A percentile compares a stretch with the other conserved stretches of the same genome.
Conservation (phyloP, 345 rosid genomes). For the Eutrema japonicum region DNA sequence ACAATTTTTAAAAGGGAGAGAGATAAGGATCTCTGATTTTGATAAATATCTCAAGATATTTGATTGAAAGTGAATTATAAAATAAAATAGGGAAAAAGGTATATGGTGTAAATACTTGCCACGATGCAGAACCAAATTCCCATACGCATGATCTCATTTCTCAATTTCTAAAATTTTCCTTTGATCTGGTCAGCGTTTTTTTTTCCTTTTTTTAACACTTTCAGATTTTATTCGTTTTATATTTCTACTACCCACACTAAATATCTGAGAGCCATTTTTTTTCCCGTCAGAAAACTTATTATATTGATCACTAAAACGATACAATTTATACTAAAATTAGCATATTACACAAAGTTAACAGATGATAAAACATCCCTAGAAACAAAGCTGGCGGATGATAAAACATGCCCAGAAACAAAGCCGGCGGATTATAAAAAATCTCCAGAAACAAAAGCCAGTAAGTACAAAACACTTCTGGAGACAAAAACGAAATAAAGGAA, state of each 20-base stretch:
- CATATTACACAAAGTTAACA: no score
- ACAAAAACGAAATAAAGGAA: no score
- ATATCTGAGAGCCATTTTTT: neutral
- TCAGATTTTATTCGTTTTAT: conserved; percentile 12
- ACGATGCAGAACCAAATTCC: conserved; percentile 39
- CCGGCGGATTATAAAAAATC: no score
- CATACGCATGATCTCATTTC: conserved; percentile 33
- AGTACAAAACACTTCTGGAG: no score
- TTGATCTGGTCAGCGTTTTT: conserved; percentile 32
- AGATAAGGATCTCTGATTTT: conserved; percentile 41
- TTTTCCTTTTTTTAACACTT: neutral
- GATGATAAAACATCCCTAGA: no score
- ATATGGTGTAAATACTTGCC: conserved; percentile 37
- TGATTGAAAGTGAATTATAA: neutral
- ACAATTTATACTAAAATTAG: no score
- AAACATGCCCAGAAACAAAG: no score
- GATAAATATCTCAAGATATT: conserved; percentile 44
- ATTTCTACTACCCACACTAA: neutral
- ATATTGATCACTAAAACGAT: no score
- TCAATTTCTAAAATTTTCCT: conserved; percentile 1
- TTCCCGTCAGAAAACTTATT: no score
- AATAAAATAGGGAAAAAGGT: conserved; percentile 14
- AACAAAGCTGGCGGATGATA: no score
- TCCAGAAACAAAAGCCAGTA: no score
- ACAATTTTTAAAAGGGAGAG: neutral